These are phyloP conservation scores for Penicillium verhagenii DNA, from an alignment of 495 filamentous ascomycete genomes.

Conservation along the genomic window DNA sequence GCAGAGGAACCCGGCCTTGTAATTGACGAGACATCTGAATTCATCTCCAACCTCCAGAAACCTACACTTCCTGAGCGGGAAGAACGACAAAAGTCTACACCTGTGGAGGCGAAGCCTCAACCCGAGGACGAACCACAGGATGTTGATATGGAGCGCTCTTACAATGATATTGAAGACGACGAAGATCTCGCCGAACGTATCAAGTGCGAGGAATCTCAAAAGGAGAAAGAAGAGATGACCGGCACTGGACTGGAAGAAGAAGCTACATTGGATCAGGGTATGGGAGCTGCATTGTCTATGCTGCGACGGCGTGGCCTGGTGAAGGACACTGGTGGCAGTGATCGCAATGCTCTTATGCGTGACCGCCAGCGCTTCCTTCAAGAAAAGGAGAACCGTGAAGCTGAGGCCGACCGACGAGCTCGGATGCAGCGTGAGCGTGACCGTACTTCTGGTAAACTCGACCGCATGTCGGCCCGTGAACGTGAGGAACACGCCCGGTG, in stretches of 20 bases:
- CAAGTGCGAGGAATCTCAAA: slow-evolving; percentile 49
- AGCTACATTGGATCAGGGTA: slow-evolving; percentile 67
- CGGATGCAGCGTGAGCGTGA: slow-evolving; percentile 85
- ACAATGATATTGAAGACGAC: slow-evolving; percentile 56
- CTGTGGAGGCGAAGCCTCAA: slow-evolving; percentile 50
- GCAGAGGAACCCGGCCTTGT: slow-evolving; percentile 71
- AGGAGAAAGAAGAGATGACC: slow-evolving; percentile 52
- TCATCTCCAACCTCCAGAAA: slow-evolving; percentile 80
- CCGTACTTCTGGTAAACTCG: slow-evolving; percentile 73
- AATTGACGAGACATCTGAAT: slow-evolving; percentile 93
- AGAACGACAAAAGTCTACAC: slow-evolving; percentile 45
- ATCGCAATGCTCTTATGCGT: slow-evolving; percentile 67
- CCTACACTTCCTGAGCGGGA: slow-evolving; percentile 61
- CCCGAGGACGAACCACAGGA: slow-evolving; percentile 51
- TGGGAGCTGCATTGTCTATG: slow-evolving; percentile 78
- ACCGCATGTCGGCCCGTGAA: slow-evolving; percentile 84
- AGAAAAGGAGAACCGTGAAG: slow-evolving; percentile 71
- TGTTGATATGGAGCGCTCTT: slow-evolving; percentile 60
- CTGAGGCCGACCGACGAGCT: slow-evolving; percentile 73
- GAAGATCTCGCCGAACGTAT: slow-evolving; percentile 49
- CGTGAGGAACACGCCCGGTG: slow-evolving; percentile 84
- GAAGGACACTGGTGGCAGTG: slow-evolving; percentile 57
- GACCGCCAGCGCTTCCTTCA: slow-evolving; percentile 77
- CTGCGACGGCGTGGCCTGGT: slow-evolving; percentile 81
- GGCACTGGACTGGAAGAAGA: slow-evolving; percentile 84